These are phyloP conservation scores for Yarrowia porcina DNA, from an alignment of 805 yeast genomes.

Conservation along the genomic window DNA sequence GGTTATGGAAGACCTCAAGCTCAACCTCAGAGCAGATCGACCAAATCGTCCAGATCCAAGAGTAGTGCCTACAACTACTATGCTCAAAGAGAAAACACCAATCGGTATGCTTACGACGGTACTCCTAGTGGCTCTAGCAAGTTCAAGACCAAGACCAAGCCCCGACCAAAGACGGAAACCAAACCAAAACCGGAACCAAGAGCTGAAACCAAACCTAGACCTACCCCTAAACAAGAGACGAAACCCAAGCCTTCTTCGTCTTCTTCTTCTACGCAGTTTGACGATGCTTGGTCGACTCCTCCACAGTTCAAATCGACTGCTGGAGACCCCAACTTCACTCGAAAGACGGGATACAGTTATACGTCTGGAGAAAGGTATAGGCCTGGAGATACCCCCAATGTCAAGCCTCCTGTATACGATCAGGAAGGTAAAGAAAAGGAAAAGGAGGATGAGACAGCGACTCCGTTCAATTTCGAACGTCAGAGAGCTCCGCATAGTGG, in stretches of 20 bases:
- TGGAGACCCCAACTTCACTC: background rate
- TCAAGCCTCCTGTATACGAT: slow-evolving; percentile 15
- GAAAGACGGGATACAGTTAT: slow-evolving; percentile 15
- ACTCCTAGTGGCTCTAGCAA: background rate
- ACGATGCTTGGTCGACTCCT: background rate
- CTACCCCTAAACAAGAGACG: background rate
- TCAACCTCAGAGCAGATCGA: background rate
- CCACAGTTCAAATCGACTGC: slow-evolving; percentile 22
- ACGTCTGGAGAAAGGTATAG: background rate
- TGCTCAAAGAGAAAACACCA: background rate
- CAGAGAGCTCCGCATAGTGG: slow-evolving; percentile 1
- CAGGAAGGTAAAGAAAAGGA: background rate
- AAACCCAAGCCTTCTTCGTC: slow-evolving; percentile 1
- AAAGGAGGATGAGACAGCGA: background rate
- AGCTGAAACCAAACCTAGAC: slow-evolving; percentile 2
- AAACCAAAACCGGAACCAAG: slow-evolving; percentile 1
- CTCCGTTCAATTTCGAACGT: background rate
- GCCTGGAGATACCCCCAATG: slow-evolving; percentile 8
- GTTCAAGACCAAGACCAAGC: background rate
- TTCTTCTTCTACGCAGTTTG: too few relatives aligned
- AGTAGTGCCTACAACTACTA: slow-evolving; percentile 3
- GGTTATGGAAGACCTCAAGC: background rate
- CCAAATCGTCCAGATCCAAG: background rate
- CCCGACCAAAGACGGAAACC: background rate
- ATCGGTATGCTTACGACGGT: slow-evolving; percentile 7